These are phyloP conservation scores for Alternaria ventricosa DNA, from an alignment of 2,329 filamentous ascomycete genomes.

Conservation along the genomic window DNA sequence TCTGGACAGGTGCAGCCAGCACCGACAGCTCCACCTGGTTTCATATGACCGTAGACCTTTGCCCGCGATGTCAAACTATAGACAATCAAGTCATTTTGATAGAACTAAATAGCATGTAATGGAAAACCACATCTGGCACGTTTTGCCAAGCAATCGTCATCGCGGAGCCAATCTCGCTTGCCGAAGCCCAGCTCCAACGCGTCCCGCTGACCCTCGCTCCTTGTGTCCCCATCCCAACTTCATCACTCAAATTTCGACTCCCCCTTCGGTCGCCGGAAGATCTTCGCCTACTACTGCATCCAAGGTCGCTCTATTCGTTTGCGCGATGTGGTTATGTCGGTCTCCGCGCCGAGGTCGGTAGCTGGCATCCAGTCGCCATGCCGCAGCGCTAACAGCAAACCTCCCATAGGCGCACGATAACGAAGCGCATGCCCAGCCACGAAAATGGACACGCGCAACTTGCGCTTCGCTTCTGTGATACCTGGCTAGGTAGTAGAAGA, in stretches of 20 bases:
- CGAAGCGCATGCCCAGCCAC: not conserved
- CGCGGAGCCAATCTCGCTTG: not conserved
- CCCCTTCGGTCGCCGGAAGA: not conserved
- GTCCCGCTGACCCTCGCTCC: not conserved
- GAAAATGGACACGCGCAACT: not conserved
- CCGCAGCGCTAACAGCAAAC: not conserved
- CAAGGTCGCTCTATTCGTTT: accelerated
- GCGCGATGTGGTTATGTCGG: no score
- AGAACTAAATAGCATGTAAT: no score
- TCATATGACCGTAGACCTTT: not conserved
- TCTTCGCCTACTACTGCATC: not conserved
- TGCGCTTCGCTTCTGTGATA: not conserved
- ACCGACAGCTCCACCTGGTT: not conserved
- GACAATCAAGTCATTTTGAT: no score
- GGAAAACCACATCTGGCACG: no score
- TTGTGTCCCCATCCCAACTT: no score
- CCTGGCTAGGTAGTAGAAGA: not conserved
- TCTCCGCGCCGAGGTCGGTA: not conserved
- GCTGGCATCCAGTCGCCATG: not conserved
- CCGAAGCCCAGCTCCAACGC: not conserved
- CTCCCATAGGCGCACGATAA: not conserved
- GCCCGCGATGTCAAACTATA: no score
- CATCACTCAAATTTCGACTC: not conserved
- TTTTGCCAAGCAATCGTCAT: not conserved
- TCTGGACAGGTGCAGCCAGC: slow-evolving; percentile 17